These are phyloP conservation scores for Dunaliella primolecta DNA, from an alignment of 139 green algal species.

Conservation along the genomic window DNA sequence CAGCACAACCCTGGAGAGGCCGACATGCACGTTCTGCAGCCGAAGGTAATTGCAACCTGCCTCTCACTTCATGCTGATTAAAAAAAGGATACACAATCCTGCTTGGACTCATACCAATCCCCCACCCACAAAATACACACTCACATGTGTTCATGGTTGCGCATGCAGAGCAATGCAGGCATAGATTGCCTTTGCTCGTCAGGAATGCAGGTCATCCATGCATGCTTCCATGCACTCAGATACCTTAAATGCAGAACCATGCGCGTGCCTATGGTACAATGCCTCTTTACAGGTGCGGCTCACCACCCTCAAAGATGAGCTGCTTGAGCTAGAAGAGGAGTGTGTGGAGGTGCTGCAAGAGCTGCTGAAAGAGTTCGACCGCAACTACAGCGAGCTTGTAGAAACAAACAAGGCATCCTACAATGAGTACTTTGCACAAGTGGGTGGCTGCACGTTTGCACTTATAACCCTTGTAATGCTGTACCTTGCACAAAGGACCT, in stretches of 20 bases:
- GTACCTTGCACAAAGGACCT: too few species aligned
- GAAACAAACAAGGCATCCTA: constrained; percentile 67
- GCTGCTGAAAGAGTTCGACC: constrained; percentile 73
- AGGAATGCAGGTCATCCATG: not conserved
- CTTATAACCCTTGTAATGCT: not conserved
- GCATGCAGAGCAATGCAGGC: not conserved
- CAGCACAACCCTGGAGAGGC: constrained; percentile 1
- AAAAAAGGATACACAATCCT: too few species aligned
- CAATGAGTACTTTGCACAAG: constrained; percentile 68
- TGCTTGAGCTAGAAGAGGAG: constrained; percentile 65
- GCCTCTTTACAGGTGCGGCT: constrained; percentile 42
- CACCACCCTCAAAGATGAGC: constrained; percentile 56
- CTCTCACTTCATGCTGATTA: too few species aligned
- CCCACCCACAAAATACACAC: not conserved
- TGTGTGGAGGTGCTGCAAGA: constrained; percentile 59
- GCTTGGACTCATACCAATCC: not conserved
- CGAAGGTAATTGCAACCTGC: too few species aligned
- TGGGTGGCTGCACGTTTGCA: constrained; percentile 2
- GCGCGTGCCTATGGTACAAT: not conserved
- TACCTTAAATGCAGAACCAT: not conserved
- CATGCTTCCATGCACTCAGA: not conserved
- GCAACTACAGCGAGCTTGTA: constrained; percentile 67
- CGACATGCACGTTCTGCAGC: too few species aligned
- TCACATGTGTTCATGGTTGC: not conserved
- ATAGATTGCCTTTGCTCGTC: not conserved